Evolutionary conservation across 1,284 basidiomycete species (phyloP), one percentile per base, ranked within the genome.

Genomic region (Serendipita sp.): DNA sequence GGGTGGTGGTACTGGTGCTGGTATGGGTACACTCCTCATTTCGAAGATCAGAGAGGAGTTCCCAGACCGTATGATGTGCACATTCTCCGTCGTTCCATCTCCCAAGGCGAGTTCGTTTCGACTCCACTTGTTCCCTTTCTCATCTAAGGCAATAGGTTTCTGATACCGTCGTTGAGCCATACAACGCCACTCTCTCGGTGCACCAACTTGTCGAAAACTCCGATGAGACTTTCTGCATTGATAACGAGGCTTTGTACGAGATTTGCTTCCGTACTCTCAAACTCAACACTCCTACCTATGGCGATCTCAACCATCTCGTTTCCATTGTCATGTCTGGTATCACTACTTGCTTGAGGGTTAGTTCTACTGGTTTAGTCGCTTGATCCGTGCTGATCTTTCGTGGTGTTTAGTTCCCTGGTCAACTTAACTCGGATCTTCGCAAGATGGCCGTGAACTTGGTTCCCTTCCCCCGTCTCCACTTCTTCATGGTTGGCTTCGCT

Each of bases 401-500:
- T 62, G 71, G 68, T 69, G 68, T 72, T 43, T 71, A 75, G 69
- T 98, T 99, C 92, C 94, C 94, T 72, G 95, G 94, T 80, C 93
- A 95, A 76, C 85, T 98, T 71, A 98, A 97, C 84, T 97, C 94
- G 63, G 94, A 98, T 73, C 82, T 98, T 63, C 82, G 93, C 73
- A 98, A 98, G 78, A 80, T 98, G 68, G 94, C 93, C 67, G 94
- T 97, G 74, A 98, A 98, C 87, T 93, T 98, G 93, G 88, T 94
- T 75, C 93, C 93, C 55, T 95, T 96, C 91, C 93, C 93, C 65
- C 92, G 94, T 87, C 87, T 98, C 50, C 95, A 98, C 77, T 98
- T 98, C 85, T 97, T 98, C 84, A 91, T 96, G 87, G 93, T 93
- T 69, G 94, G 94, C 67, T 97, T 92, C 70, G 94, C 95, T 65